phyloP scores from a whole-genome alignment of 1,284 basidiomycete genomes.

The Fomitiporia mediterranea region DNA sequence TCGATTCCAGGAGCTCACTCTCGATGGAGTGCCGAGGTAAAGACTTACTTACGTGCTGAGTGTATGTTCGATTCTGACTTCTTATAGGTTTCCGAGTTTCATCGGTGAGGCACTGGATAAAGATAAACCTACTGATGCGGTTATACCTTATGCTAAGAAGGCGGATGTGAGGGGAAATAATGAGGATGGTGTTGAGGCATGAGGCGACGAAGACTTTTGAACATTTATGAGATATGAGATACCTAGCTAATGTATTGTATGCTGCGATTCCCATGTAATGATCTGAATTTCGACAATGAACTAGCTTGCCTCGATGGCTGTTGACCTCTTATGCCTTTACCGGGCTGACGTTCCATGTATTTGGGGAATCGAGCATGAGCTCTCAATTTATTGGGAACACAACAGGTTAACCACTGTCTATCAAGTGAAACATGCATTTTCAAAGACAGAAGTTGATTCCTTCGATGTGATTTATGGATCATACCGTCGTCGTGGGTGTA shows the following conservation, averaged over 20 bases:
- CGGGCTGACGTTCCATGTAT: too few relatives aligned
- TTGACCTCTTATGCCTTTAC: too few relatives aligned
- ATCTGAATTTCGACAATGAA: too few relatives aligned
- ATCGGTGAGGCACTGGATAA: slow-evolving; percentile 54
- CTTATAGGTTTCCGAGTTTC: slow-evolving; percentile 53
- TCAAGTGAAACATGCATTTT: too few relatives aligned
- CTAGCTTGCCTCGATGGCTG: too few relatives aligned
- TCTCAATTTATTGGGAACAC: not conserved
- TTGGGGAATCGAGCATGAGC: not conserved
- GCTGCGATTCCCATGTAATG: too few relatives aligned
- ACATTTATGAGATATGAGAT: too few relatives aligned
- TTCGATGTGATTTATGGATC: too few relatives aligned
- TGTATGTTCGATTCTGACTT: not conserved
- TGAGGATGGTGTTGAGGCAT: not conserved
- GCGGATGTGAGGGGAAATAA: not conserved
- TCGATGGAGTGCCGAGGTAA: slow-evolving; percentile 51
- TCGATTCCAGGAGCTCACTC: slow-evolving; percentile 62
- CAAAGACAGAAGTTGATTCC: too few relatives aligned
- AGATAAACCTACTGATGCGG: slow-evolving; percentile 49
- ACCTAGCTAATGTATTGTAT: too few relatives aligned
- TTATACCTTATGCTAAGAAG: slow-evolving; percentile 31
- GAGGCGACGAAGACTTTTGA: too few relatives aligned
- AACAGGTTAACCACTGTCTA: too few relatives aligned
- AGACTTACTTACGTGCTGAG: slow-evolving; percentile 14
- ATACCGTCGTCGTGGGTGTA: slow-evolving; percentile 5